Evolutionary conservation across 2,329 filamentous ascomycete species (phyloP), one percentile per base, ranked within the genome.

Genomic region (Fusarium lateritium): DNA sequence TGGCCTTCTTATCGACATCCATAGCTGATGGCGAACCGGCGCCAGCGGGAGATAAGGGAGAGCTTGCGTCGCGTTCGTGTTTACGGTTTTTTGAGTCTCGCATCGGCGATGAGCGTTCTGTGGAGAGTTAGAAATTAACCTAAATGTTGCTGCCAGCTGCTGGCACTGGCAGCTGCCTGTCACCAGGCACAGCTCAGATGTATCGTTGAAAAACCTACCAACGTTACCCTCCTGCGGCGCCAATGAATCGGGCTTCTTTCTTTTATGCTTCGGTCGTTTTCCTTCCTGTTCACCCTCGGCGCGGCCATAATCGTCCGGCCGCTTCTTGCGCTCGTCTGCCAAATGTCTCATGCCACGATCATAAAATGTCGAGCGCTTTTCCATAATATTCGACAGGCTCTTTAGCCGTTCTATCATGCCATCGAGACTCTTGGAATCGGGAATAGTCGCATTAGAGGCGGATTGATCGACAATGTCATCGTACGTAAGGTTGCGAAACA

Each of bases 331-430:
- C 75, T 86, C 86, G 73, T 86, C 84, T 8, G 90, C 88, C 56
- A 94, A 82, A 70, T 92, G 84, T 57, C 92, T 83, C 88, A 95
- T 92, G 36, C 90, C 90, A 36, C 88, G 86, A 74, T 94, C 92
- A 78, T 91, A 94, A 67, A 88, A 87, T 22, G 85, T 84, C 42
- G 88, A 89, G 50, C 92, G 86, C 68, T 86, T 86, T 73, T 93
- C 90, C 73, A 93, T 89, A 55, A 88, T 86, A 62, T 89, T 88
- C 67, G 88, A 85, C 63, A 94, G 84, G 68, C 83, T 85, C 73
- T 89, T 86, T 56, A 94, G 83, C 58, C 88, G 85, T 44, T 86
- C 83, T 45, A 92, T 86, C 70, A 92, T 85, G 58, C 88, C 84
- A 68, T 91, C 88, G 47, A 91, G 82, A 69, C 84, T 87, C 72